phyloP scores from a whole-genome alignment of 2,329 filamentous ascomycete genomes.

The Orbilia ellipsospora region DNA sequence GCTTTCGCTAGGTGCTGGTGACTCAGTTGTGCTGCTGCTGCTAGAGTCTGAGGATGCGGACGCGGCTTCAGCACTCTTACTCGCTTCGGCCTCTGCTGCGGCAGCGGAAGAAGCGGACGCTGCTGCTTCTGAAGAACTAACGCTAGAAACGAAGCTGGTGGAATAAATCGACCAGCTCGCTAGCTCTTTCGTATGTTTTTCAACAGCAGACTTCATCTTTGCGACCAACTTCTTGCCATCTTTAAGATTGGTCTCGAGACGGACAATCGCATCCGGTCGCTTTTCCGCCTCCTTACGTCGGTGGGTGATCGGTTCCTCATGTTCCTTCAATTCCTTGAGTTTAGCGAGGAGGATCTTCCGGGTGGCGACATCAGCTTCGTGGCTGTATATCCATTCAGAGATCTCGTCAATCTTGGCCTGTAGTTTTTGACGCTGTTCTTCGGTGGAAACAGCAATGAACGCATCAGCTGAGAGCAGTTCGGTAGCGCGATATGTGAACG shows the following conservation, averaged over 20 bases:
- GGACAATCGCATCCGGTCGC: slow-evolving; percentile 76
- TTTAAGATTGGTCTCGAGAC: slow-evolving; percentile 76
- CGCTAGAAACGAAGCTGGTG: slow-evolving; percentile 44
- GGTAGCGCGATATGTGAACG: slow-evolving; percentile 86
- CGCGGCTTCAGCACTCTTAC: slow-evolving; percentile 27
- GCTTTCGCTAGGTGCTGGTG: slow-evolving; percentile 18
- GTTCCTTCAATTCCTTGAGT: slow-evolving; percentile 78
- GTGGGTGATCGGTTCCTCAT: slow-evolving; percentile 80
- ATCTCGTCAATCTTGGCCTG: slow-evolving; percentile 74
- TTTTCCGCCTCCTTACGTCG: slow-evolving; percentile 77
- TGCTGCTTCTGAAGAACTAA: slow-evolving; percentile 41
- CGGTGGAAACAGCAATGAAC: slow-evolving; percentile 78
- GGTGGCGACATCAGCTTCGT: slow-evolving; percentile 78
- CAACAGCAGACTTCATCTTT: slow-evolving; percentile 65
- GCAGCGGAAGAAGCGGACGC: slow-evolving; percentile 44
- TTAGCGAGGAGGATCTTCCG: slow-evolving; percentile 79
- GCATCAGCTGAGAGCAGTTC: slow-evolving; percentile 81
- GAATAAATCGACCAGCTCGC: slow-evolving; percentile 45
- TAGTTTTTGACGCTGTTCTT: slow-evolving; percentile 74
- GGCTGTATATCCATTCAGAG: slow-evolving; percentile 88
- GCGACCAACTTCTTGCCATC: slow-evolving; percentile 76
- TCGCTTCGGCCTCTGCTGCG: slow-evolving; percentile 29
- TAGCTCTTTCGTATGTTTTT: slow-evolving; percentile 62
- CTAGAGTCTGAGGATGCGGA: slow-evolving; percentile 26
- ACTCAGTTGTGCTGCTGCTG: slow-evolving; percentile 29